These are phyloP conservation scores for Pyronema domesticum DNA, from an alignment of 495 filamentous ascomycete genomes.

Conservation along the genomic window DNA sequence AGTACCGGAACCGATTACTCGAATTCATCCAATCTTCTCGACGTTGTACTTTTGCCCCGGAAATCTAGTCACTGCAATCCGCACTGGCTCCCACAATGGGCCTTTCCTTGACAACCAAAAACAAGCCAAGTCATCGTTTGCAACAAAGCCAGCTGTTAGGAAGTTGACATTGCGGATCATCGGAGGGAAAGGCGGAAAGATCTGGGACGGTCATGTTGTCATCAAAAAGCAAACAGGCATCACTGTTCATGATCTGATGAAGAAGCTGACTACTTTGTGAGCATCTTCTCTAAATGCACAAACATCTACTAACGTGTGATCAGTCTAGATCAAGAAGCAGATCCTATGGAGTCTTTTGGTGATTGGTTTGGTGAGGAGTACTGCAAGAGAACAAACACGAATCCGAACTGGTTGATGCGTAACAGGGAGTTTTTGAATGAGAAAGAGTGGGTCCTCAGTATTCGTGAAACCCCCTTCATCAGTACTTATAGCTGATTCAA, in stretches of 20 bases:
- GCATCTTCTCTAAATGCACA: neutral
- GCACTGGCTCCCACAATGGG: neutral
- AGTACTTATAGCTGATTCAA: neutral
- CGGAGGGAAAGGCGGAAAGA: neutral
- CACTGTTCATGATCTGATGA: neutral
- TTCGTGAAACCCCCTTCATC: neutral
- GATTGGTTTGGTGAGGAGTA: neutral
- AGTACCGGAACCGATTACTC: neutral
- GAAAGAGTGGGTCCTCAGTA: neutral
- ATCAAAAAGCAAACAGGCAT: neutral
- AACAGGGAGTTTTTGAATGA: neutral
- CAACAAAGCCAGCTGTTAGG: neutral
- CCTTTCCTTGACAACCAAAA: neutral
- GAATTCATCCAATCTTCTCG: neutral
- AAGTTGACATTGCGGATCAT: neutral
- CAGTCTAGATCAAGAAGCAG: neutral
- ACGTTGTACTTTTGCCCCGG: neutral
- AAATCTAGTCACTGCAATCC: neutral
- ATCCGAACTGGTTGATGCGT: neutral
- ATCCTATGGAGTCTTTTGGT: neutral
- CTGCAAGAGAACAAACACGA: neutral
- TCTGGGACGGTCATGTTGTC: neutral
- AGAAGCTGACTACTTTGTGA: neutral
- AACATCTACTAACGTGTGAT: neutral
- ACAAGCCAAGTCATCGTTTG: neutral